Evolutionary conservation across 23 red algal genomes (phyloP).

Genomic region (Cyanidiococcus yangmingshanensis): DNA sequence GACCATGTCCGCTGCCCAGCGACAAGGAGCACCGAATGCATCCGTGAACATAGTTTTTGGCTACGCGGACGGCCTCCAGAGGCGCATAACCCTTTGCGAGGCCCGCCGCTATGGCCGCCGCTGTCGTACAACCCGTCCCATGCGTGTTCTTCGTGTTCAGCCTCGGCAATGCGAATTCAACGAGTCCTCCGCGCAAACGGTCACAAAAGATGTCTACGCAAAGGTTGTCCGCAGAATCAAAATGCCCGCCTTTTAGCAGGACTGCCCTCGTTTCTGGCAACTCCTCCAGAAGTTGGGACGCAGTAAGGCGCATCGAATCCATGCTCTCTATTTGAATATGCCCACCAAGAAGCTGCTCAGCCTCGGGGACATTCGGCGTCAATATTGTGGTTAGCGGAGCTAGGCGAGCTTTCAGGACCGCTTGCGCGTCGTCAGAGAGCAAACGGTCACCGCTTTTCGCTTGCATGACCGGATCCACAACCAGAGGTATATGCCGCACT

Average conservation of each 20-base stretch:
- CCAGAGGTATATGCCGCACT: slow-evolving; percentile 12
- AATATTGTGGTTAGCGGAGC: slow-evolving; percentile 55
- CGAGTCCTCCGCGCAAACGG: slow-evolving; percentile 22
- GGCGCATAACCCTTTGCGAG: slow-evolving; percentile 54
- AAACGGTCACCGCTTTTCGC: slow-evolving; percentile 45
- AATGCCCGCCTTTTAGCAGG: slow-evolving; percentile 91
- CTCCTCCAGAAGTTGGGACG: slow-evolving; percentile 21
- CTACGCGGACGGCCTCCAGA: slow-evolving; percentile 34
- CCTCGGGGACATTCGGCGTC: slow-evolving; percentile 93
- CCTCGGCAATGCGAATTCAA: slow-evolving; percentile 34
- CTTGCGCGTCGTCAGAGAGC: slow-evolving; percentile 8
- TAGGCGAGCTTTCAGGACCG: slow-evolving; percentile 37
- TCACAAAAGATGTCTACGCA: slow-evolving; percentile 65
- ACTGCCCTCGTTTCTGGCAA: slow-evolving; percentile 41
- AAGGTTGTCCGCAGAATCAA: neutral
- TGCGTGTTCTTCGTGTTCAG: slow-evolving; percentile 67
- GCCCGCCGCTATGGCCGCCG: slow-evolving; percentile 52
- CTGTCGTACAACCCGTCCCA: slow-evolving; percentile 91
- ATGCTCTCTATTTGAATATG: slow-evolving; percentile 16
- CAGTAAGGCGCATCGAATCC: slow-evolving; percentile 35
- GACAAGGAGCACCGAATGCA: slow-evolving; percentile 35
- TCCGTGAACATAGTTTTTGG: slow-evolving; percentile 62
- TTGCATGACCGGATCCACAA: slow-evolving; percentile 80
- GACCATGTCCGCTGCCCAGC: slow-evolving; percentile 69
- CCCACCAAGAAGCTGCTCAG: slow-evolving; percentile 32